Percentiles rank a stretch among this genome's conserved stretches.
These are phyloP conservation scores for Trichophyton equinum DNA, from an alignment of 2,329 filamentous ascomycete genomes.

Conservation along the genomic window DNA sequence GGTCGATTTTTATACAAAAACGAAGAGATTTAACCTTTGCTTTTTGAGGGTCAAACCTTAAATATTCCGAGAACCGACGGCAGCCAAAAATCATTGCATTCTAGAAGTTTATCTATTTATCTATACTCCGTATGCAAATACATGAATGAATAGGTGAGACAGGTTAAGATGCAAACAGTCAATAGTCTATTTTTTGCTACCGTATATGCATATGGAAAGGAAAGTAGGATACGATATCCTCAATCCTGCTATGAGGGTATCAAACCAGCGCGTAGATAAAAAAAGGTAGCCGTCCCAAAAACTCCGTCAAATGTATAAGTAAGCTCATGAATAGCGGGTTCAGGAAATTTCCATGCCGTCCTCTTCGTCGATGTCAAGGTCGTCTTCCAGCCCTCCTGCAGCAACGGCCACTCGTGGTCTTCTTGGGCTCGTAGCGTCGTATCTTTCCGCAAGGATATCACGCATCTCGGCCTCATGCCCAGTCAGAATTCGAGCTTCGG, in stretches of 20 bases:
- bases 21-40: neutral
- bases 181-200: neutral
- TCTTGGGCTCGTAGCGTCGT: conserved; percentile 16
- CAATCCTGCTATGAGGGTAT: neutral
- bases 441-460: conserved; percentile 19
- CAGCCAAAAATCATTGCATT: neutral
- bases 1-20: neutral
- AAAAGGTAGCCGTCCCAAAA: neutral
- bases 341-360: conserved; percentile 36
- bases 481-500: conserved; percentile 78
- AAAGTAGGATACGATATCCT: neutral
- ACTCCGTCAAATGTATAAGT: neutral
- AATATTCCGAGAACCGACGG: conserved; percentile 3
- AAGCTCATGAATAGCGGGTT: neutral
- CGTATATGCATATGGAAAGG: neutral
- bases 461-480: conserved; percentile 67
- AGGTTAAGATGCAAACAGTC: neutral
- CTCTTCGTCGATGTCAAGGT: conserved; percentile 35
- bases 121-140: neutral
- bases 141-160: neutral
- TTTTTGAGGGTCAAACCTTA: neutral
- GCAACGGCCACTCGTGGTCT: conserved; percentile 20
- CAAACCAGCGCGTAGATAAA: neutral
- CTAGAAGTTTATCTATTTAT: neutral
- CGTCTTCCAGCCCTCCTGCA: conserved; percentile 21